These are phyloP conservation scores for Lentinula aciculospora DNA, from an alignment of 768 basidiomycete species.

Conservation along the genomic window DNA sequence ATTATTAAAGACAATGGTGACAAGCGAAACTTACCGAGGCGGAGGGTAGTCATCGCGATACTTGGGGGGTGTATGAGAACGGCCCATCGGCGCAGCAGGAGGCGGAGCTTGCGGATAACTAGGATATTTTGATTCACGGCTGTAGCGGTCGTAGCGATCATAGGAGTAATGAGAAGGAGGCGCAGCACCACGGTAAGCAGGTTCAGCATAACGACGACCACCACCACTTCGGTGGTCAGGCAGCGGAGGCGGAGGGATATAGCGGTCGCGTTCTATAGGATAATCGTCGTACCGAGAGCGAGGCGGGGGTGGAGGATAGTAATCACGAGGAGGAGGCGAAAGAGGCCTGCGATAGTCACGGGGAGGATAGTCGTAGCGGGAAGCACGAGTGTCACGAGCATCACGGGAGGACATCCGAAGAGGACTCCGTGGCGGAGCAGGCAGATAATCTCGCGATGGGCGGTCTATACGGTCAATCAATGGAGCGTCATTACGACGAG, in stretches of 20 bases:
- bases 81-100: conserved; percentile 29
- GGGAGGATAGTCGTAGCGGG: conserved; percentile 55
- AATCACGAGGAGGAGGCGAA: conserved; percentile 55
- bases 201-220: conserved; percentile 56
- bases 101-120: conserved; percentile 30
- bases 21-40: conserved; percentile 38
- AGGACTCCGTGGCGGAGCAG: conserved; percentile 22
- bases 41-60: conserved; percentile 57
- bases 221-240: conserved; percentile 37
- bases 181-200: conserved; percentile 43
- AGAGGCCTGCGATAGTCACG: conserved; percentile 59
- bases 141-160: conserved; percentile 59
- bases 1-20: neutral
- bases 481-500: conserved; percentile 44
- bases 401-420: conserved; percentile 15
- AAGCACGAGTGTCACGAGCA: conserved; percentile 36
- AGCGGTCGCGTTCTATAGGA: conserved; percentile 51
- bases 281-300: conserved; percentile 70
- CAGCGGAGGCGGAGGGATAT: conserved; percentile 38
- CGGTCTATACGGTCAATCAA: conserved; percentile 58
- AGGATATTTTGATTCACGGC: conserved; percentile 45
- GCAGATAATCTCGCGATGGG: conserved; percentile 30
- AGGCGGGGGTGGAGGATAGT: conserved; percentile 44
- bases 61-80: conserved; percentile 55
- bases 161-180: conserved; percentile 41